phyloP scores from a whole-genome alignment of 1,139 yeast genomes.

The Suhomyces chickasaworum region DNA sequence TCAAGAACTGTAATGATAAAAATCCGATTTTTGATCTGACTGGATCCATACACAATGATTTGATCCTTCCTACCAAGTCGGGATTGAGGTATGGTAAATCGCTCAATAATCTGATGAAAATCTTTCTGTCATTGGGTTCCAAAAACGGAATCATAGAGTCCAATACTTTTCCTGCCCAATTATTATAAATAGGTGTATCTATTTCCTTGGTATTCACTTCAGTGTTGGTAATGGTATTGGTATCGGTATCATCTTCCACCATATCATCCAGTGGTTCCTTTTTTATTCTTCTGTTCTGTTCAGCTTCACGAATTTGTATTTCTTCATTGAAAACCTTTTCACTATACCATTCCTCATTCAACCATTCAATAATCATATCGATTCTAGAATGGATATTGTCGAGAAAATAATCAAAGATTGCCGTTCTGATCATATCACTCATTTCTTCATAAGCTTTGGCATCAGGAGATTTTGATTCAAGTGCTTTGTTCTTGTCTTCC shows the following conservation, averaged over 20 bases:
- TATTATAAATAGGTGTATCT: slow-evolving; percentile 53
- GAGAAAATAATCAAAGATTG: slow-evolving; percentile 72
- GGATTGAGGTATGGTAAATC: slow-evolving; percentile 79
- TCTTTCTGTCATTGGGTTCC: slow-evolving; percentile 76
- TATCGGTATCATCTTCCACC: slow-evolving; percentile 13
- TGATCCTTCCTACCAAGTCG: slow-evolving; percentile 61
- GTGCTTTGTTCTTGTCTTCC: slow-evolving; percentile 10
- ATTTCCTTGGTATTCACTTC: slow-evolving; percentile 15
- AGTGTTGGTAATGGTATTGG: no score
- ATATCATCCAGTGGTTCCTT: slow-evolving; percentile 20
- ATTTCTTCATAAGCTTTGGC: slow-evolving; percentile 36
- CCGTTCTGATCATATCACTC: slow-evolving; percentile 64
- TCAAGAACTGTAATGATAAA: slow-evolving; percentile 74
- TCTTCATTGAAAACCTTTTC: slow-evolving; percentile 53
- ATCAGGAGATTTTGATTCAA: slow-evolving; percentile 15
- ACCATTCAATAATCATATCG: slow-evolving; percentile 86
- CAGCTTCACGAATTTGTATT: slow-evolving; percentile 19
- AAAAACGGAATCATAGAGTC: slow-evolving; percentile 83
- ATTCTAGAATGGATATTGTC: slow-evolving; percentile 72
- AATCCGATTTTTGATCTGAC: slow-evolving; percentile 78
- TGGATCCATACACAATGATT: slow-evolving; percentile 84
- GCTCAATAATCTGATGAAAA: slow-evolving; percentile 78
- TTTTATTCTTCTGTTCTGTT: slow-evolving; percentile 17
- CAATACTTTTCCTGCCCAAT: slow-evolving; percentile 71
- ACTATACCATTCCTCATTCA: slow-evolving; percentile 93